Base-by-base conservation (phyloP, 768 basidiomycete genomes). In the Gautieria morchelliformis region DNA sequence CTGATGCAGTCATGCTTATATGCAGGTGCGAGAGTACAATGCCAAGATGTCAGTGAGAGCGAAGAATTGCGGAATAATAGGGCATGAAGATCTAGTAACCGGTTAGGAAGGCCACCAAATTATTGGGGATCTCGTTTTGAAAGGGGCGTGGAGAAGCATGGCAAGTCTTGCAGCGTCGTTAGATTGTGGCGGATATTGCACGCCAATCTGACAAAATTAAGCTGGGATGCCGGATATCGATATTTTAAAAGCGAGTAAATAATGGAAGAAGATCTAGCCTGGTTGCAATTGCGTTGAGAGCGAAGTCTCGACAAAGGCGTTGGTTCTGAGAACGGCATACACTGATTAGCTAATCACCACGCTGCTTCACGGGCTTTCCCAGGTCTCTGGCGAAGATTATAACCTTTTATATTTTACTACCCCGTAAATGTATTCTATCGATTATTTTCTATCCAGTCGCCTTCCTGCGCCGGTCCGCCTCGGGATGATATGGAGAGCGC, bases 401-500 rank as follows among this genome's bases (percentile, higher is more conserved):
- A 51, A 51, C 49, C 30, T 22, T 22, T 51, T 51, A 32, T 33
- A 37, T 37, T 37, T 37, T 37, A 14, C 14, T 37, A 37, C 35
- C 35, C 35, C 10, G 35, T 37, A 37, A 37, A 37, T n/a, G 10
- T 37, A 10, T 10, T 37, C 35, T 37, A 37, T 9, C 49, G 10
- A n/a, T 33, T 33, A 51, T 33, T 45, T 5, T 58, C 59, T 60
- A 60, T 51, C 59, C 59, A 37, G 52, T 55, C 19, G 58, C 58
- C 42, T 53, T 59, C 42, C 41, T 55, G 37, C 58, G 58, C 44
- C 58, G 51, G 52, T 53, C 58, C 51, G 58, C 58, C 17, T 53
- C 58, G 58, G 53, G 58, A 37, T 47, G 35, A 37, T 37, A 9
- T 37, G 35, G 14, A 44, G 53, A 55, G 45, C 15, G 46, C 37